phyloP scores from a whole-genome alignment of 1,139 yeast genomes.

The Zygoascus meyerae region DNA sequence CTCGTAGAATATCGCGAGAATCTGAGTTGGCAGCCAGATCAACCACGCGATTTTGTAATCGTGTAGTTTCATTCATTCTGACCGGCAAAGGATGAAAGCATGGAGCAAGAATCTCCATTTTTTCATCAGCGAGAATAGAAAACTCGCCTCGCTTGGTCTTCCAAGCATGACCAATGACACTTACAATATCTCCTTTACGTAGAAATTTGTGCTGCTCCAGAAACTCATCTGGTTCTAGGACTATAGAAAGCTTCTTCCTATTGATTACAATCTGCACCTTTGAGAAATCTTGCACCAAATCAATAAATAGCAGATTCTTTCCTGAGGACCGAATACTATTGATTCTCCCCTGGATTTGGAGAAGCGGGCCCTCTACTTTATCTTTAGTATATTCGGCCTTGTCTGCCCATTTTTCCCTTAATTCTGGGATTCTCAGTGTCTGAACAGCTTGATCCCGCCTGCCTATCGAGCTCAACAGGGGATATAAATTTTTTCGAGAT shows the following conservation, averaged over 20 bases:
- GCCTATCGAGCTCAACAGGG: conserved; percentile 16
- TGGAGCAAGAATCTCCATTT: conserved; percentile 56
- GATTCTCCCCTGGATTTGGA: conserved; percentile 52
- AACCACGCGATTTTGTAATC: conserved; percentile 64
- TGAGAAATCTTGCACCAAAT: conserved; percentile 51
- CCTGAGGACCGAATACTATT: conserved; percentile 55
- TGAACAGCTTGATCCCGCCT: conserved; percentile 4
- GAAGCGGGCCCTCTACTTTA: conserved; percentile 12
- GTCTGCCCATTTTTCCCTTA: conserved; percentile 19
- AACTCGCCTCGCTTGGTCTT: conserved; percentile 72
- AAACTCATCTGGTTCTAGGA: conserved; percentile 39
- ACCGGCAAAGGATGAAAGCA: conserved; percentile 65
- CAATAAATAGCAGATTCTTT: conserved; percentile 61
- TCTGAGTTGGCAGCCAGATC: conserved; percentile 60
- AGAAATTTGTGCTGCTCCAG: conserved; percentile 42
- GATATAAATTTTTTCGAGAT: conserved; percentile 19
- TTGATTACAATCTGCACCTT: conserved; percentile 59
- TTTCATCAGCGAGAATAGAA: conserved; percentile 54
- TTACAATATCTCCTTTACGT: conserved; percentile 65
- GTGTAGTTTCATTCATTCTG: conserved; percentile 48
- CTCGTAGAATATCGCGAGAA: conserved; percentile 45
- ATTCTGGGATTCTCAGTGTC: conserved; percentile 20
- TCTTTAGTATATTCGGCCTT: conserved; percentile 14
- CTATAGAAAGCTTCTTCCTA: conserved; percentile 37
- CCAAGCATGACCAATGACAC: conserved; percentile 65